A percentile compares a stretch with the other conserved stretches of the same genome.
Conservation (phyloP, 306 rosid species). For the Quercus engelmannii region DNA sequence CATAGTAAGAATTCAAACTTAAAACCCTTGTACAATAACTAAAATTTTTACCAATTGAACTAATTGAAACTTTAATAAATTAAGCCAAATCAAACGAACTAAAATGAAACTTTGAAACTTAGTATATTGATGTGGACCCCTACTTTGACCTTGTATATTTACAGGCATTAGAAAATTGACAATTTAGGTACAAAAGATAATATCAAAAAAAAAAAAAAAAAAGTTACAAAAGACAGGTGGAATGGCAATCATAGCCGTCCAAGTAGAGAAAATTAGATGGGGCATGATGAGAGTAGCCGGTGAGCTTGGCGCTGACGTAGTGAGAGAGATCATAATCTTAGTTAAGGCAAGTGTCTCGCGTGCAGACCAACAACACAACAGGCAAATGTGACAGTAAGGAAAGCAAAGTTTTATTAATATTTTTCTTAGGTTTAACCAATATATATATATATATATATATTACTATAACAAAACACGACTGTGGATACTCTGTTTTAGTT, state of each 20-base stretch:
- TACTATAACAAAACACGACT: not conserved
- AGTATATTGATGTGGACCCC: constrained; percentile 33
- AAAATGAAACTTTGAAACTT: too few species aligned
- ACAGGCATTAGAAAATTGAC: constrained; percentile 27
- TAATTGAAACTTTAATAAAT: too few species aligned
- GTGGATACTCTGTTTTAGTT: constrained; percentile 16
- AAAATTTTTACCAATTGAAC: too few species aligned
- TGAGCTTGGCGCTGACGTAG: constrained; percentile 23
- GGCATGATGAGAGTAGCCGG: constrained; percentile 2
- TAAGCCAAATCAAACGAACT: too few species aligned
- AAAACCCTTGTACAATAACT: too few species aligned
- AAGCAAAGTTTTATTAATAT: too few species aligned
- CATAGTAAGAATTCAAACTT: too few species aligned
- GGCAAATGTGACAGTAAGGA: constrained; percentile 22
- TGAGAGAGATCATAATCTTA: constrained; percentile 1
- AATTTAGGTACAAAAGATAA: constrained; percentile 14
- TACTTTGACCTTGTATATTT: constrained; percentile 33
- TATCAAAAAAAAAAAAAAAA: too few species aligned
- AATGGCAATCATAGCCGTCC: constrained; percentile 38
- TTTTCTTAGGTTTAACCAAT: not conserved
- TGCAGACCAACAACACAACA: constrained; percentile 18
- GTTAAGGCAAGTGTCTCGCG: constrained; percentile 43
- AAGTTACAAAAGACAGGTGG: constrained; percentile 24
- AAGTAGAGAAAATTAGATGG: constrained; percentile 11
- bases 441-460: not conserved